Evolutionary conservation across 768 basidiomycete species (phyloP), one percentile per base, ranked within the genome.

Genomic region (Boletellus emodensis): DNA sequence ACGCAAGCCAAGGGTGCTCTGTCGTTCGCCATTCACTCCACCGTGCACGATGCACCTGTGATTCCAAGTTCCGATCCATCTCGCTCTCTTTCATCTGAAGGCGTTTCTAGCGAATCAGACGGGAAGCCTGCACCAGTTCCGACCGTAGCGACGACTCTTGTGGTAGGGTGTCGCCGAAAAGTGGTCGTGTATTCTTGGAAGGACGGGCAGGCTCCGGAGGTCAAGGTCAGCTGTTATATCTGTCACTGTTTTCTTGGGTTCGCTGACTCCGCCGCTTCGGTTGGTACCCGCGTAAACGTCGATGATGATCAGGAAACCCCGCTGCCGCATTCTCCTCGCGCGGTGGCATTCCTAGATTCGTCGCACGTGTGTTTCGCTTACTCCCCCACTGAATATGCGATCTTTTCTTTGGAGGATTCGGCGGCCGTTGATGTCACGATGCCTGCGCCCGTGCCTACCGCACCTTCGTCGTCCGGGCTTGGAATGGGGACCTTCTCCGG

Each of bases 241-340:
- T 15, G 20, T 30, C 13, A 11, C 18, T 5, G 7, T 36, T 18
- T 28, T 17, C 18, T 33, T 12, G 15, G 15, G 7, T 49, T 49
- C 17, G 32, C 48, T 54, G 42, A 52, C 41, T 11, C 10, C 39
- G 26, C 18, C 18, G 7, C 40, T 4, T 36, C 35, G 41, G n/a
- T 42, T 24, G 10, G 17, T 24, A 28, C 33, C 15, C 6, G 13
- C 36, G 28, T 30, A 2, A 34, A 46, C 15, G 12, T 11, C 8
- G 12, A 44, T 43, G 49, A 17, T n/a, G 40, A 18, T 18, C 32
- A 94, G 89, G 95, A 98, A 78, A 72, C 83, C 3, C 60, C 75
- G 0, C 74, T 97, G 4, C 89, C 94, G 12, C 95, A 98, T 64
- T 93, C 94, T 9, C 85, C 96, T n/a, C 81, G 96, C 36, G 75